These are phyloP conservation scores for Candida sithepensis DNA, from an alignment of 805 yeast species.

Conservation along the genomic window DNA sequence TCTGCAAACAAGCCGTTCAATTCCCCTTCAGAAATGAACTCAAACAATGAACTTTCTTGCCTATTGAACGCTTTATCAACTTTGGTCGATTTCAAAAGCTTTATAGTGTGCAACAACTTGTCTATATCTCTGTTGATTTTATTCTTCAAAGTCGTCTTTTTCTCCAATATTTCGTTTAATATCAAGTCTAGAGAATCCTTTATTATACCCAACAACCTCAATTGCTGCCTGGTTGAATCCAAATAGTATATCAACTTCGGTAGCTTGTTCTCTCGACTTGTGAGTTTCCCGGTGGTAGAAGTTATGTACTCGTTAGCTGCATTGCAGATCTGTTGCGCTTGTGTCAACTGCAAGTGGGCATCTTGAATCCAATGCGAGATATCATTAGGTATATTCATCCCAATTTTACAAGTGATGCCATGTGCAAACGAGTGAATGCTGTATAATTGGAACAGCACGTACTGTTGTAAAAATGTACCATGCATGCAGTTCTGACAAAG, in stretches of 20 bases:
- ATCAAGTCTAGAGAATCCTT: constrained; percentile 29
- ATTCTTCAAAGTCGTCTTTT: constrained; percentile 17
- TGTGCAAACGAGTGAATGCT: no score
- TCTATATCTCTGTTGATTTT: constrained; percentile 29
- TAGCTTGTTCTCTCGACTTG: constrained; percentile 37
- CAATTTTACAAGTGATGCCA: no score
- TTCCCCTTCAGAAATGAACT: constrained; percentile 44
- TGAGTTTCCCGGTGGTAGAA: constrained; percentile 34
- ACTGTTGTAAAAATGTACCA: no score
- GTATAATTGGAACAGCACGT: no score
- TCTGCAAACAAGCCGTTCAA: constrained; percentile 32
- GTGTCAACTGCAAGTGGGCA: constrained; percentile 44
- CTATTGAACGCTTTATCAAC: constrained; percentile 33
- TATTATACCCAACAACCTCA: constrained; percentile 36
- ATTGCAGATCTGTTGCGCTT: constrained; percentile 50
- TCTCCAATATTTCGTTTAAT: constrained; percentile 22
- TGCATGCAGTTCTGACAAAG: no score
- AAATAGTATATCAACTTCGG: constrained; percentile 42
- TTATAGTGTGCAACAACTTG: constrained; percentile 31
- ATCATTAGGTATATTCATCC: constrained; percentile 5
- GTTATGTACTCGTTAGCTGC: constrained; percentile 42
- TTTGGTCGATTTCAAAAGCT: constrained; percentile 32
- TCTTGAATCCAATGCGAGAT: constrained; percentile 37
- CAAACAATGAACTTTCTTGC: constrained; percentile 32
- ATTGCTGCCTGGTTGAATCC: constrained; percentile 45